A percentile compares a stretch with the other conserved stretches of the same genome.
Conservation (phyloP, 306 rosid genomes). For the Quercus suber region DNA sequence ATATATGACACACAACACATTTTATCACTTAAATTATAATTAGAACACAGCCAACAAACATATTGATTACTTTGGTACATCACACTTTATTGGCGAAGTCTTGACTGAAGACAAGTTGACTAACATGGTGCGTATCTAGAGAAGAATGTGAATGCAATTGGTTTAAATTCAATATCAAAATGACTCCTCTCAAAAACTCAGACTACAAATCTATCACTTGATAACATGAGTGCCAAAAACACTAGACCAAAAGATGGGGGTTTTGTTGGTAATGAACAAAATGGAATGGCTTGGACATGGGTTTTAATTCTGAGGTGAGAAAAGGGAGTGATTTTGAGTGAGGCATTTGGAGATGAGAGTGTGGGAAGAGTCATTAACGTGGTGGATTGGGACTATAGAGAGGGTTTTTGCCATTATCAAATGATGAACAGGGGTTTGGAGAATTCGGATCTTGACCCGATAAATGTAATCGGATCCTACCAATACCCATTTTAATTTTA, state of each 20-base stretch:
- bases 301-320: conserved; percentile 17
- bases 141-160: no score
- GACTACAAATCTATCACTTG: no score
- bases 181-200: no score
- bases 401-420: conserved; percentile 25
- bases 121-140: no score
- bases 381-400: conserved; percentile 6
- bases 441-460: background rate
- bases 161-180: no score
- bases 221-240: no score
- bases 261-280: conserved; percentile 25
- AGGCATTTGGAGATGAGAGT: conserved; percentile 36
- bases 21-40: no score
- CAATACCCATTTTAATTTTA: background rate
- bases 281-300: conserved; percentile 12
- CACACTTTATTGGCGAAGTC: no score
- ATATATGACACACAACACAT: no score
- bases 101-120: no score
- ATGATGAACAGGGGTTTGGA: background rate
- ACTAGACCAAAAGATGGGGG: conserved; percentile 12
- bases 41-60: no score
- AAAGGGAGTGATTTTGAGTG: conserved; percentile 31
- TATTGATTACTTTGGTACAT: no score
- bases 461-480: background rate
- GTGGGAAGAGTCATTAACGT: conserved; percentile 46